Base-by-base conservation (phyloP, 1,284 basidiomycete species). In the Sanghuangporus weigelae region DNA sequence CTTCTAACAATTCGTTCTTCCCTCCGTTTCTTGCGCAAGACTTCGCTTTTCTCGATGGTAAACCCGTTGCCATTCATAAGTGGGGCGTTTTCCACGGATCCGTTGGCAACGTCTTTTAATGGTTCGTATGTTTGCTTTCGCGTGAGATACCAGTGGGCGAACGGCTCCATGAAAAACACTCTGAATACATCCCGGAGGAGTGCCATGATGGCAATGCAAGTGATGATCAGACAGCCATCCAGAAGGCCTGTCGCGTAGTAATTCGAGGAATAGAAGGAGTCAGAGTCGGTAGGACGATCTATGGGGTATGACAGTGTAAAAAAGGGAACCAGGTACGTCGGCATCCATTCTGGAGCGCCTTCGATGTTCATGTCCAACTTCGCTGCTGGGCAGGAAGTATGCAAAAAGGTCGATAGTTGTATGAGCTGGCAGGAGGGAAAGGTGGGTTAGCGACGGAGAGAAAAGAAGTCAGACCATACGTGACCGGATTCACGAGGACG, bases 121-220 rank as follows among this genome's bases (percentile, higher is more conserved):
- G 64, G 63, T 68, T 68, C 68, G 62, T 61, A 69, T 19, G 62
- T 71, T 66, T 73, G 85, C 68, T 86, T 79, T 56, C 81, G 79
- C 19, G 79, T 79, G 54, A 95, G 80, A 68, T 86, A 87, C 83
- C 86, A 88, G 51, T 79, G 77, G 21, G 90, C 92, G 66, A 95
- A 85, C 6, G 94, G 92, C 71, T 89, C 87, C 67, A 94, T 84
- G 57, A 94, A 69, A 66, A 78, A 81, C 46, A 93, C 75, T 71
- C 95, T 86, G 57, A 85, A 74, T 51, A 84, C 74, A 77, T 96
- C 93, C 64, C 95, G 86, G 40, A 92, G 74, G 49, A 92, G 68
- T 19, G 93, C 93, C 82, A 95, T 90, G 64, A 86, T 77, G 7
- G 88, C 82, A 63, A 94, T 91, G 75, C 84, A 87, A 16, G 86